phyloP scores from a whole-genome alignment of 805 yeast species.

The Metschnikowia cerradonensis region DNA sequence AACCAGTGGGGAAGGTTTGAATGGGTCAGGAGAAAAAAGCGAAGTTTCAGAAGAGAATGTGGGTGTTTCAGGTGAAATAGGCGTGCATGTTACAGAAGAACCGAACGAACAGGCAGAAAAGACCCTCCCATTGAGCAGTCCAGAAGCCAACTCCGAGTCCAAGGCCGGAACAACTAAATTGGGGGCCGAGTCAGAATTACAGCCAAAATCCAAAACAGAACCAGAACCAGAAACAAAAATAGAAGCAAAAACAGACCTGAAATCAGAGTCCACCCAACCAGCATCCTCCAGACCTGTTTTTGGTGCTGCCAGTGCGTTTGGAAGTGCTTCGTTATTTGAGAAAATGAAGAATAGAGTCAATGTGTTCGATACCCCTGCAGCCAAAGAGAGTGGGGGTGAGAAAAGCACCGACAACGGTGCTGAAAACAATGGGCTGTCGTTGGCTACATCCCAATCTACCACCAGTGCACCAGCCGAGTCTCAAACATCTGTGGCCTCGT shows the following conservation, averaged over 20 bases:
- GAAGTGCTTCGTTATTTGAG: conserved; percentile 24
- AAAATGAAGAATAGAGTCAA: conserved; percentile 22
- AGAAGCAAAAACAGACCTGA: too few relatives aligned
- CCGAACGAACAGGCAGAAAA: background rate
- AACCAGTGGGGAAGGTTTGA: too few relatives aligned
- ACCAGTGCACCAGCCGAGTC: background rate
- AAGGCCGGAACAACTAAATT: too few relatives aligned
- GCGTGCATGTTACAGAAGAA: background rate
- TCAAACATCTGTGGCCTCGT: conserved; percentile 6
- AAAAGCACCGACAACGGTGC: background rate
- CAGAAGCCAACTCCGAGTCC: too few relatives aligned
- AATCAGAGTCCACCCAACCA: background rate
- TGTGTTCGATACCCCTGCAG: conserved; percentile 24
- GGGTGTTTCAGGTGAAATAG: too few relatives aligned
- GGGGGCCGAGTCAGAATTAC: too few relatives aligned
- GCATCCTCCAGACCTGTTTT: conserved; percentile 25
- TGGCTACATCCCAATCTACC: background rate
- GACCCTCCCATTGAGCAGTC: background rate
- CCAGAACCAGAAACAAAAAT: too few relatives aligned
- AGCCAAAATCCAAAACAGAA: too few relatives aligned
- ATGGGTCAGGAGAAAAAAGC: background rate
- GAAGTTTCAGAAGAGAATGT: background rate
- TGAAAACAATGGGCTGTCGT: background rate
- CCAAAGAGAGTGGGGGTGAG: background rate
- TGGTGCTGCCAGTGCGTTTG: conserved; percentile 42